A percentile compares a stretch with the other conserved stretches of the same genome.
Evolutionary conservation across 768 basidiomycete genomes (phyloP).

Genomic region (Phylloporus rhodoxanthus): DNA sequence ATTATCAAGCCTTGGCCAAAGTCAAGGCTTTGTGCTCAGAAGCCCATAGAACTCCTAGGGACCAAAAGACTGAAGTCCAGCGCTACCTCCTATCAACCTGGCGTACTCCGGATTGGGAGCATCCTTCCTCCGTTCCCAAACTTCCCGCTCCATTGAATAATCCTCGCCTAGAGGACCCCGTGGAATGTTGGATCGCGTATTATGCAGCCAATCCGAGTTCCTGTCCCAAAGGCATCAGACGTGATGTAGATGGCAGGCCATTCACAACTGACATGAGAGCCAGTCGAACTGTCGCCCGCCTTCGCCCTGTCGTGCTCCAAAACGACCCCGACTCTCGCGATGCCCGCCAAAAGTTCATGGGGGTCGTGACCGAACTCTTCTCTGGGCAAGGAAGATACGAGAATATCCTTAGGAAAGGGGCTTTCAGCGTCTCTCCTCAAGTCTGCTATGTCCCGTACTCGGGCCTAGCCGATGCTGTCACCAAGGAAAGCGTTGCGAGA

Average conservation of each 20-base stretch:
- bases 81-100: slow-evolving; percentile 38
- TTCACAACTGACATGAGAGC: slow-evolving; percentile 40
- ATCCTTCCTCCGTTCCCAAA: slow-evolving; percentile 16
- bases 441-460: slow-evolving; percentile 29
- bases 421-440: slow-evolving; percentile 32
- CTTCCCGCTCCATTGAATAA: slow-evolving; percentile 31
- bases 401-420: slow-evolving; percentile 31
- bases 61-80: slow-evolving; percentile 41
- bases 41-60: slow-evolving; percentile 40
- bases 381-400: slow-evolving; percentile 37
- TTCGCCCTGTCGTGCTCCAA: slow-evolving; percentile 35
- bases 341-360: slow-evolving; percentile 37
- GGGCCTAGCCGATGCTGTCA: slow-evolving; percentile 26
- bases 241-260: slow-evolving; percentile 34
- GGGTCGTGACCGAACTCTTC: slow-evolving; percentile 36
- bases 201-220: slow-evolving; percentile 39
- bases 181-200: slow-evolving; percentile 43
- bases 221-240: slow-evolving; percentile 45
- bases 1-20: slow-evolving; percentile 35
- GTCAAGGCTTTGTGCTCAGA: slow-evolving; percentile 43
- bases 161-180: slow-evolving; percentile 43
- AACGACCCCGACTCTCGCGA: slow-evolving; percentile 31
- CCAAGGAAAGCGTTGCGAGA: slow-evolving; percentile 32
- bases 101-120: slow-evolving; percentile 38
- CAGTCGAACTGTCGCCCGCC: slow-evolving; percentile 44